A percentile compares a stretch with the other conserved stretches of the same genome.
Conservation (phyloP, 2,329 filamentous ascomycete genomes). For the Aspergillus sclerotialis region DNA sequence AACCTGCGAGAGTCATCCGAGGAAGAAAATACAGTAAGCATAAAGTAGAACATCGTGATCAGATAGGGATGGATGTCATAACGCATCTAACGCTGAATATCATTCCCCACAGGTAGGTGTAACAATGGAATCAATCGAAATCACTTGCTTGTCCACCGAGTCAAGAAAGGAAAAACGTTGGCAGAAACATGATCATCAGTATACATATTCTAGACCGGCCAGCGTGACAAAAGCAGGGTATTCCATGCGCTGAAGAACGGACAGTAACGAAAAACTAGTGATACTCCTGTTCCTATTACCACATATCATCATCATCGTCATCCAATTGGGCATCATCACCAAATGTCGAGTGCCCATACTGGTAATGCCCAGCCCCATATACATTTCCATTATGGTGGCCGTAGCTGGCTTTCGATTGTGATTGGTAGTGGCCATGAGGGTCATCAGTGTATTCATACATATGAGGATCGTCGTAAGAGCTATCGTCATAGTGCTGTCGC, state of each 20-base stretch:
- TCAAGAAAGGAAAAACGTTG: slow-evolving; percentile 1
- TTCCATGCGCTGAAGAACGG: slow-evolving; percentile 20
- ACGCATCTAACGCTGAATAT: not conserved
- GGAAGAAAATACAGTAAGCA: slow-evolving; percentile 2
- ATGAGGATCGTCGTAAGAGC: slow-evolving; percentile 43
- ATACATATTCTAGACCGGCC: slow-evolving; percentile 21
- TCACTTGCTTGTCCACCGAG: not conserved
- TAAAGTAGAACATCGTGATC: no score
- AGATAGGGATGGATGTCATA: no score
- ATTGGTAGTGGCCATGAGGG: slow-evolving; percentile 28
- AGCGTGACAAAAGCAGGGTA: slow-evolving; percentile 23
- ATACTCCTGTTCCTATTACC: slow-evolving; percentile 30
- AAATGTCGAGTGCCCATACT: slow-evolving; percentile 34
- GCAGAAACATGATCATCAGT: no score
- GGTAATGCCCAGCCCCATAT: slow-evolving; percentile 29
- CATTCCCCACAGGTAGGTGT: not conserved
- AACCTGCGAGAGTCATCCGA: slow-evolving; percentile 9
- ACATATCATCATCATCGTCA: slow-evolving; percentile 43
- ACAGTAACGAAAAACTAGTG: slow-evolving; percentile 16
- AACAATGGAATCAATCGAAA: not conserved
- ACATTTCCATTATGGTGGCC: slow-evolving; percentile 31
- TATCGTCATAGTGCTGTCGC: slow-evolving; percentile 31
- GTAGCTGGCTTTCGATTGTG: slow-evolving; percentile 30
- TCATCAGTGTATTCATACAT: slow-evolving; percentile 47
- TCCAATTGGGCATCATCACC: slow-evolving; percentile 36